Evolutionary conservation across 495 filamentous ascomycete genomes (phyloP), one percentile per base, ranked within the genome.

Genomic region (Thozetella sp.): DNA sequence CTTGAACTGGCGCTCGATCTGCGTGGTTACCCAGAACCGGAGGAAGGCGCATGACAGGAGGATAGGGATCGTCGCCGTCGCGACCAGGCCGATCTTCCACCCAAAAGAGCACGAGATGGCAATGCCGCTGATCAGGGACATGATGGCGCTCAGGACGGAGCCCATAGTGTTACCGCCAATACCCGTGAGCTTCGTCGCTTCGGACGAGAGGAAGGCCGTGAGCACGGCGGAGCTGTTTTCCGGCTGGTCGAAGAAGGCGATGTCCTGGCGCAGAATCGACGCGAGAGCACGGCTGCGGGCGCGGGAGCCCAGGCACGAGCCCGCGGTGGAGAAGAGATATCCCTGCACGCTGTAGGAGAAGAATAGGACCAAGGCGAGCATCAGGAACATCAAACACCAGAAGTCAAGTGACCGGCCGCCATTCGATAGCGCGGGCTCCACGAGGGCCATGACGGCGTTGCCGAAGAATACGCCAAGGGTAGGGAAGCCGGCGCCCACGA

Each of bases 31-130:
- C 71, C 85, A 90, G 71, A 95, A 93, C 4, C 93, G 87, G 75
- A 91, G 88, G 79, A 91, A 96, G 24, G 93, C 93, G 70, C 90
- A 93, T 6, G 69, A 84, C 1, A 96, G 74, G 1, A 96, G 77
- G 40, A 96, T 67, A 0, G 93, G 93, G 22, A 96, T 83, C 11
- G 88, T 88, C 4, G 91, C 79, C 54, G 86, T 87, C 65, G 89
- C 93, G 40, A 96, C 93, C 9, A 97, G 82, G 22, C 90, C 90
- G 17, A 97, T 78, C 68, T 97, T 96, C 93, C 93, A 97, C n/a
- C 90, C 92, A 66, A 95, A 85, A 1, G 85, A 78, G 22, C 86
- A 72, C 20, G 84, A 80, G 37, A 96, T 69, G 20, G 83, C 67
- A 58, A 90, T 85, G 2, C 89, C 83, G 1, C 86, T 83, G 37